Evolutionary conservation across 768 basidiomycete genomes (phyloP), one percentile per base, ranked within the genome.

Genomic region (Boletellus emodensis): DNA sequence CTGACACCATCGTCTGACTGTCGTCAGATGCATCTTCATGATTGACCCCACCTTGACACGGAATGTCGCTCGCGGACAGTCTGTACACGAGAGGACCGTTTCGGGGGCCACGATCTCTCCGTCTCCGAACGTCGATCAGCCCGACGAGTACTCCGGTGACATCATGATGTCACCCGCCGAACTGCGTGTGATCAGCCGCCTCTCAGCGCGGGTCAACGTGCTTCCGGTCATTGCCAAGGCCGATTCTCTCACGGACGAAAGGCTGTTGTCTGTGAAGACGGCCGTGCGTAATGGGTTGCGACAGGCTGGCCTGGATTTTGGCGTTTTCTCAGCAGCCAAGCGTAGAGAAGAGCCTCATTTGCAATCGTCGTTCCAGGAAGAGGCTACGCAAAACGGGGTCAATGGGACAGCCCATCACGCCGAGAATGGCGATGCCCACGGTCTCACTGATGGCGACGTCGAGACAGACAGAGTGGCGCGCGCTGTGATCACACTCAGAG

Each of bases 171-270:
- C 85, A 30, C 85, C 86, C 42, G 78, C 82, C 22, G 89, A 93
- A 64, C 77, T 93, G 56, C 81, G 82, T 44, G 87, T 91, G 58
- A 84, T 94, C 58, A 79, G 79, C 36, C 80, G 91, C 45, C 78
- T 94, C 34, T 77, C 87, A 18, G 75, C 76, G 18, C 83, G 90
- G 49, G 78, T 80, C 52, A 93, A 94, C 61, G 78, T 94, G 17
- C 78, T 94, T 44, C 91, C 91, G 41, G 81, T 93, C 46, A 79
- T 94, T 55, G 85, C 86, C 13, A 85, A 74, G 52, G 76, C 90
- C 3, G 91, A 94, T 67, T 89, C 88, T 35, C 75, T 94, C 53
- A 93, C 91, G 34, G 86, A 93, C 62, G 84, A 83, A 53, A 85
- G 79, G 56, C 74, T 94, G 49, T 68, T 69, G 40, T 78, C 80